Evolutionary conservation across 306 rosid species (phyloP), one percentile per base, ranked within the genome.

Genomic region (Prinsepia uniflora): DNA sequence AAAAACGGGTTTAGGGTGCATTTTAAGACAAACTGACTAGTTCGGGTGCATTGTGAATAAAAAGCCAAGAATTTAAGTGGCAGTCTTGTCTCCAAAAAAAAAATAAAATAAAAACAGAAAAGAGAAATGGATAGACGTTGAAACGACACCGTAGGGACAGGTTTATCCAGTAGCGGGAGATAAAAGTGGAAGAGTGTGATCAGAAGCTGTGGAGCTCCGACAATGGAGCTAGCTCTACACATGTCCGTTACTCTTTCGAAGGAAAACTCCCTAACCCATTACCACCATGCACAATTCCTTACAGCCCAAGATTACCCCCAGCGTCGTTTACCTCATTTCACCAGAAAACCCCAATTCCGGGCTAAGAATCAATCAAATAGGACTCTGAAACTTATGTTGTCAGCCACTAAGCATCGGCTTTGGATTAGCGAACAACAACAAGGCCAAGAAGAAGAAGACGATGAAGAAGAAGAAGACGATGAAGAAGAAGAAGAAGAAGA

Each of bases 191-290:
- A 7, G 58, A 66, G 72, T 47, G 63, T 49, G 10, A 42, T 54
- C 78, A 11, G 15, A 6, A 55, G 53, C 73, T 5, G 54, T 14
- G 78, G 46, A 73, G 89, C 86, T 80, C 84, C 80, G 63, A 67
- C 47, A 50, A 93, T 90, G 98, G 91, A 82, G 79, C 83, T 93
- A 3, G 75, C 80, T 61, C 60, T 75, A 0, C 85, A 75, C 39
- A 40, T 75, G 19, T 54, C 86, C 64, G 70, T 87, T 47, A 67
- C 74, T 34, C 78, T 78, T 71, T 62, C 72, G 58, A 70, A 79
- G 6, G 71, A 58, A 10, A 76, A 77, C 17, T 74, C 79, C 65
- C 59, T 53, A 15, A 0, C 72, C 57, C 70, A 42, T 65, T 43
- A 22, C 68, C 61, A 24, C 75, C 66, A 56, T 50, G 17, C 70